These are phyloP conservation scores for Trypanosoma cruzi DNA, from an alignment of 208 protist species.

Conservation along the genomic window DNA sequence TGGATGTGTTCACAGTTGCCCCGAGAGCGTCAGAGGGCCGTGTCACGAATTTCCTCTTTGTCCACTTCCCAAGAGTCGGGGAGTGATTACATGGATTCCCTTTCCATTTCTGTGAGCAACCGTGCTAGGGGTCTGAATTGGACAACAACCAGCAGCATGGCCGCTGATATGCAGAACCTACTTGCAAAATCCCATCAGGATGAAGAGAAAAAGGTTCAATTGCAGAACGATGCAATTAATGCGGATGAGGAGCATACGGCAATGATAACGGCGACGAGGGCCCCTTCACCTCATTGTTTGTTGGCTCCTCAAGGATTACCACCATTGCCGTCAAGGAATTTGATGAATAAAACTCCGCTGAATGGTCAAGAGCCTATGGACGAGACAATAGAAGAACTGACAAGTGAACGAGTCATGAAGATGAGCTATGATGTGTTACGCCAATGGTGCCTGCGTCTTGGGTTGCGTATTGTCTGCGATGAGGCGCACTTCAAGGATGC, in stretches of 20 bases:
- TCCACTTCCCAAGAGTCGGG: background rate
- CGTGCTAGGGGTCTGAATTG: constrained; percentile 18
- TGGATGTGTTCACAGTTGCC: constrained; percentile 4
- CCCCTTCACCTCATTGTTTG: background rate
- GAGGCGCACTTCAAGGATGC: background rate
- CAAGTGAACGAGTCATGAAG: constrained; percentile 3
- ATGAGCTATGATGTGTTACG: constrained; percentile 15
- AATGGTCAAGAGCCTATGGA: background rate
- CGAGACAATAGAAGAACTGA: background rate
- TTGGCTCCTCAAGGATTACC: constrained; percentile 10
- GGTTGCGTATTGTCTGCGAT: constrained; percentile 4
- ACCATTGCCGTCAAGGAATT: constrained; percentile 9
- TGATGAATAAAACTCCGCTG: background rate
- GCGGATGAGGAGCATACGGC: background rate
- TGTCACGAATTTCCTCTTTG: constrained; percentile 11
- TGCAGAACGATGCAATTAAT: background rate
- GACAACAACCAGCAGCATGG: constrained; percentile 19
- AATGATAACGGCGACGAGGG: background rate
- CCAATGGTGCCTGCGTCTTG: constrained; percentile 23
- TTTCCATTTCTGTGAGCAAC: background rate
- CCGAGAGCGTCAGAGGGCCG: constrained; percentile 12
- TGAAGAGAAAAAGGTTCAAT: background rate
- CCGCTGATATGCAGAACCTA: constrained; percentile 12
- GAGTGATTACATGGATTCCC: background rate
- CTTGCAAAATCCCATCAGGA: background rate